Evolutionary conservation across 176 grass and related monocot genomes (phyloP), one percentile per base, ranked within the genome.

Genomic region (Avena sativa): DNA sequence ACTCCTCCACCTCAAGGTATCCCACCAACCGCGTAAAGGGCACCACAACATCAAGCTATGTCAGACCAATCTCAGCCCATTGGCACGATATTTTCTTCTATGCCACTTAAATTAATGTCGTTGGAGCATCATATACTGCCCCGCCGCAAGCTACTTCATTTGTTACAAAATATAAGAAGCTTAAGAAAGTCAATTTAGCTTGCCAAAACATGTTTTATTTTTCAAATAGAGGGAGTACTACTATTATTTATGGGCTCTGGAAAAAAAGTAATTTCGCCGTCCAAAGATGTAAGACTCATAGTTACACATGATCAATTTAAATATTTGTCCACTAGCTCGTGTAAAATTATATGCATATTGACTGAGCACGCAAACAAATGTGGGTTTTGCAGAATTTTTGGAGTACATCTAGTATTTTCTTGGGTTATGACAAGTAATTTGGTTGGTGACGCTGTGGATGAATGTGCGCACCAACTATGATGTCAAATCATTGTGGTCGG

Each of bases 381-480:
- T 19, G 16, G 53, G 17, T 57, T 57, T 57, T 57, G 15, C 14
- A 55, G 14, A 55, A 55, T 47, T 47, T 8, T 47, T 47, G 6
- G 6, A 47, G 44, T 47, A 47, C 1, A 47, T 9, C 9, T 47
- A 47, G 8, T 47, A 47, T 47, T 47, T 8, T 47, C 7, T 47
- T 47, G 6, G 8, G 5, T 47, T 47, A 47, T 47, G 1, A 47
- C 44, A 47, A 47, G n/a, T 64, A 56, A 49, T 9, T 12, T 79
- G 84, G 52, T 90, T 72, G 66, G 57, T 75, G 26, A 60, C 38
- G 36, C 36, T 80, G 9, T 62, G 34, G 74, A 91, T 80, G 30
- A 79, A 19, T 79, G 34, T 67, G 85, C 80, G 65, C 57, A 88
- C 61, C 76, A 76, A 84, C 86, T 76, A 2, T 25, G 21, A 50